Base-by-base conservation (phyloP, 176 grass and related monocot genomes). In the Zea mays region DNA sequence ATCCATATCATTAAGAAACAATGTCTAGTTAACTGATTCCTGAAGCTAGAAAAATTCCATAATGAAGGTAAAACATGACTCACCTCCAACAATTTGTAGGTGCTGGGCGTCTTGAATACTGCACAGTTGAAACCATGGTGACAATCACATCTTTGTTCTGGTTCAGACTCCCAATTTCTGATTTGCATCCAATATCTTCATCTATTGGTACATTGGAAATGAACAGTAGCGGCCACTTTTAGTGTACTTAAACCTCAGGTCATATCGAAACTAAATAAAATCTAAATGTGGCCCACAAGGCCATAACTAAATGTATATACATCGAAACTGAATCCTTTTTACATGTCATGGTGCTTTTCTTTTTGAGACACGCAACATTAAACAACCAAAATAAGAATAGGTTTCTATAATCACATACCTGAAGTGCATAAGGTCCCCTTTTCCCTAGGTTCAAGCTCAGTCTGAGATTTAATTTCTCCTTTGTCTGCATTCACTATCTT, bases 401-500 rank as follows among this genome's bases (percentile, higher is more conserved):
- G 16, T 57, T 39, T 36, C 6, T 37, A 16, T 44, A 67, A 20
- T 10, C 7, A 62, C 9, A 66, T 72, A 82, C 85, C 85, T 77
- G 58, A 66, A 87, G 40, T 3, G 64, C 52, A 58, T 61, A 48
- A 65, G 57, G 11, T 27, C 33, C 33, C 59, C 43, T 48, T 76
- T 36, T 50, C 59, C 27, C 14, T 77, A 77, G 8, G 15, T 4
- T 13, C 44, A 38, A 49, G 12, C 15, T 64, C 4, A 49, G 37
- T 11, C 14, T n/a, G 42, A 46, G 15, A 77, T 16, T 16, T 38
- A 17, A 38, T 48, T 36, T 62, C 46, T 64, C 27, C 59, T 48
- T 48, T 37, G 48, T 64, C 15, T 63, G 21, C 59, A 64, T 35
- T 76, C 43, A 12, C 27, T 63, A n/a, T 49, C 43, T 61, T 44